phyloP scores from a whole-genome alignment of 768 basidiomycete genomes.

The Pleurotus giganteus region DNA sequence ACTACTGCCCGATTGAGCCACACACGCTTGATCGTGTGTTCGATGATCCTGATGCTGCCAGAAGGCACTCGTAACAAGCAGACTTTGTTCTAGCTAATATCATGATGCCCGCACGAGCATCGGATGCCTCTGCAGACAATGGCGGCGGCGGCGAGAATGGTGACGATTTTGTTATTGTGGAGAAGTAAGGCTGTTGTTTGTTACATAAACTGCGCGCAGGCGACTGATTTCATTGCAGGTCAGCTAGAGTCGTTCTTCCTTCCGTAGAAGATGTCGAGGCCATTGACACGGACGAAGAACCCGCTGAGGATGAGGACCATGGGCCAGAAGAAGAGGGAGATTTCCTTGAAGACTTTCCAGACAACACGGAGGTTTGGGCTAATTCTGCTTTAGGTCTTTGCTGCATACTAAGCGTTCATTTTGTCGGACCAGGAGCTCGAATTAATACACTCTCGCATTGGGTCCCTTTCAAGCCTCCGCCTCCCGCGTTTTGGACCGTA shows the following conservation, averaged over 20 bases:
- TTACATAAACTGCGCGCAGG: constrained; percentile 20
- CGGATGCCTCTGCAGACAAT: not conserved
- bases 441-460: constrained; percentile 76
- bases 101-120: not conserved
- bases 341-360: constrained; percentile 75
- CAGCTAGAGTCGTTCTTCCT: constrained; percentile 19
- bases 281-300: constrained; percentile 32
- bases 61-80: too few relatives aligned
- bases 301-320: constrained; percentile 36
- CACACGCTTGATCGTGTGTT: too few relatives aligned
- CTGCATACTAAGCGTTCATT: not conserved
- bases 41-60: too few relatives aligned
- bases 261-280: not conserved
- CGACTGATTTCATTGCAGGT: not conserved
- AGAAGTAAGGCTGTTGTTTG: constrained; percentile 2
- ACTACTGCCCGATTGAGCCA: too few relatives aligned
- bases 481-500: constrained; percentile 69
- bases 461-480: constrained; percentile 62
- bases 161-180: not conserved
- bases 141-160: not conserved
- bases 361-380: constrained; percentile 74
- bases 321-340: constrained; percentile 59
- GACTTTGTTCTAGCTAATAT: too few relatives aligned
- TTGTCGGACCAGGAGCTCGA: constrained; percentile 69
- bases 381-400: not conserved